phyloP scores from a whole-genome alignment of 2,329 filamentous ascomycete species.

The Ophiosphaerella narmari region DNA sequence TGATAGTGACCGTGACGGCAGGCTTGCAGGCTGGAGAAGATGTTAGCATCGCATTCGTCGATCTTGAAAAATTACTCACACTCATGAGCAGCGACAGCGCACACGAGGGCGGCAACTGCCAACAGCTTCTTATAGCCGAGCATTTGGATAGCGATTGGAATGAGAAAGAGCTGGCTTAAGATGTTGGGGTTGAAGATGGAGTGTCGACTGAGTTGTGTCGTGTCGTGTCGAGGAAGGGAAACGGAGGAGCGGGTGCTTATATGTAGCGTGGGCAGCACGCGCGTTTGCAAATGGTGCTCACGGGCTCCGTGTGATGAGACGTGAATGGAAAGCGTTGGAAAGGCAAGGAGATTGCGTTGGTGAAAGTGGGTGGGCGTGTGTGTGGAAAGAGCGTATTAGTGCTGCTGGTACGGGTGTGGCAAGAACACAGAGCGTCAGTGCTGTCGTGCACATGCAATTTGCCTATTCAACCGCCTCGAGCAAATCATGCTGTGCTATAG shows the following conservation, averaged over 20 bases:
- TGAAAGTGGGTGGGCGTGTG: constrained; percentile 9
- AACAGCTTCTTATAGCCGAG: constrained; percentile 35
- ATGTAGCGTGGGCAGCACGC: constrained; percentile 15
- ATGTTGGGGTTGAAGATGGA: constrained; percentile 24
- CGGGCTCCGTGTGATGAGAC: constrained; percentile 4
- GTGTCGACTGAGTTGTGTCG: constrained; percentile 8
- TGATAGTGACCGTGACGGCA: constrained; percentile 33
- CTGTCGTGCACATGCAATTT: constrained; percentile 6
- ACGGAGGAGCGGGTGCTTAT: constrained; percentile 15
- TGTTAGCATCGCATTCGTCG: constrained; percentile 10
- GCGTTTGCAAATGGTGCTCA: constrained; percentile 14
- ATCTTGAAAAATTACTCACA: constrained; percentile 12
- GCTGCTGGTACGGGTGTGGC: background rate
- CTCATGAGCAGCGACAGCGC: constrained; percentile 22
- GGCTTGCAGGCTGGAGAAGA: constrained; percentile 13
- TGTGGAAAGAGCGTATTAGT: constrained; percentile 4
- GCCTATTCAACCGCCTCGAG: background rate
- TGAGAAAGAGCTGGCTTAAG: constrained; percentile 24
- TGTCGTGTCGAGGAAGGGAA: constrained; percentile 18
- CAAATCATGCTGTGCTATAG: background rate
- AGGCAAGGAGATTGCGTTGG: constrained; percentile 1
- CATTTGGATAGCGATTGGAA: constrained; percentile 27
- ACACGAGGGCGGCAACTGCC: constrained; percentile 22
- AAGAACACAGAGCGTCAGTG: constrained; percentile 10
- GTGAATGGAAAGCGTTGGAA: constrained; percentile 8